These are phyloP conservation scores for Penicillium sp. DNA, from an alignment of 2,329 filamentous ascomycete species.

Conservation along the genomic window DNA sequence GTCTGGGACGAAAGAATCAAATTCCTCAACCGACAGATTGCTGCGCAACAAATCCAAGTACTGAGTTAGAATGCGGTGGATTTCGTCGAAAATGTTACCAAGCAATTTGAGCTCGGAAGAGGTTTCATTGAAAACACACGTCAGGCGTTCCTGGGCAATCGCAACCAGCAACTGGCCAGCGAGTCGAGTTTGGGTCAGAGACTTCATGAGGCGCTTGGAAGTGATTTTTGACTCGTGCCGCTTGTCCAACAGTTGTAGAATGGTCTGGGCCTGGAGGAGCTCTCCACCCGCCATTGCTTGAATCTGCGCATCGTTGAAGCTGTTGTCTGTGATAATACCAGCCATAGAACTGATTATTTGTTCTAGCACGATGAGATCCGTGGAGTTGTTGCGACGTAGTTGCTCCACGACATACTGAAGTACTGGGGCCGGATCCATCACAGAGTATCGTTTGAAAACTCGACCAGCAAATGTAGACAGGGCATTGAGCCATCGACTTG, in stretches of 20 bases:
- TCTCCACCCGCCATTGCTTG: constrained; percentile 83
- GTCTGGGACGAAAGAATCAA: constrained; percentile 70
- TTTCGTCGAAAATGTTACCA: constrained; percentile 81
- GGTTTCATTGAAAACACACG: constrained; percentile 72
- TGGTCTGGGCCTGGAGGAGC: constrained; percentile 68
- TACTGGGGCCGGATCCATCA: constrained; percentile 77
- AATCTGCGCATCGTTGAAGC: constrained; percentile 83
- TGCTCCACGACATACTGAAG: constrained; percentile 86
- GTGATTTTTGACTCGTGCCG: constrained; percentile 69
- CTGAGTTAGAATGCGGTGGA: constrained; percentile 76
- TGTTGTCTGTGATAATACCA: constrained; percentile 77
- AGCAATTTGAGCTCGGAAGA: constrained; percentile 83
- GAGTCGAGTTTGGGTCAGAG: constrained; percentile 69
- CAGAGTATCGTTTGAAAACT: constrained; percentile 77
- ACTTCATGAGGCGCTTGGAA: constrained; percentile 71
- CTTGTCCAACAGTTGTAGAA: constrained; percentile 73
- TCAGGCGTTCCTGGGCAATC: constrained; percentile 81
- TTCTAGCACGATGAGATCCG: constrained; percentile 83
- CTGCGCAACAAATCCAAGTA: constrained; percentile 84
- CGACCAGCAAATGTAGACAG: constrained; percentile 85
- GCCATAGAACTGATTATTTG: constrained; percentile 90
- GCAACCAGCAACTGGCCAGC: constrained; percentile 80
- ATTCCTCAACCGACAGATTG: constrained; percentile 68
- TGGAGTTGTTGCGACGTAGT: constrained; percentile 73
- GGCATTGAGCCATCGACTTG: constrained; percentile 86